Evolutionary conservation across 306 rosid genomes (phyloP), one percentile per base, ranked within the genome.

Genomic region (Pyrus bretschneideri): DNA sequence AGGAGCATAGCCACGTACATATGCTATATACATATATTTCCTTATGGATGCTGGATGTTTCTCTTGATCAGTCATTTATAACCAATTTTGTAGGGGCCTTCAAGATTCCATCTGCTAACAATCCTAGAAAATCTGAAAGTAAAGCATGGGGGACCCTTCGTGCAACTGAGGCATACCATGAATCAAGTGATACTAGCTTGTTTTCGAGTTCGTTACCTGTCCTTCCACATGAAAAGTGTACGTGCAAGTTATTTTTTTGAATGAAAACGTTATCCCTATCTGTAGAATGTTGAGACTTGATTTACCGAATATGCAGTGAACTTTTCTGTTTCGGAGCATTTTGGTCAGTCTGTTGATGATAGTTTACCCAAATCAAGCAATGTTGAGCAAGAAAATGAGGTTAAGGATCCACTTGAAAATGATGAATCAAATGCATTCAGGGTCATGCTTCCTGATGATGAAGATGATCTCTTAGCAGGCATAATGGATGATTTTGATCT

Each of bases 401-500:
- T 61, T 65, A 80, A 76, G 29, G 89, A 89, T 81, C 91, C 85
- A 67, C 85, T 87, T 23, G 91, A 80, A 72, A 84, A 84, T 67
- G 65, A 79, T 68, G 98, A 88, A 78, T 73, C 78, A 33, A 83
- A 55, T 59, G 83, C 85, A 74, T 73, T 93, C 61, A 86, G 92
- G 70, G 82, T 75, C 83, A 72, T 87, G 74, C 98, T 93, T 81
- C 98, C 97, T 33, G 96, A 86, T 46, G 97, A 91, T 72, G 97
- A 90, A 83, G 91, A 91, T 55, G 98, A 91, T 57, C 97, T 93
- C 73, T 85, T 93, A 70, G 95, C 93, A 77, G 98, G 97, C 57
- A 78, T 91, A 79, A 84, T 81, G 75, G 98, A 91, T 78, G 98
- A 93, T 87, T 89, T 91, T 78, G 98, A 93, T 86, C 89, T 93